Conservation (phyloP, 1,284 basidiomycete species). For the Rhodotorula sp. region DNA sequence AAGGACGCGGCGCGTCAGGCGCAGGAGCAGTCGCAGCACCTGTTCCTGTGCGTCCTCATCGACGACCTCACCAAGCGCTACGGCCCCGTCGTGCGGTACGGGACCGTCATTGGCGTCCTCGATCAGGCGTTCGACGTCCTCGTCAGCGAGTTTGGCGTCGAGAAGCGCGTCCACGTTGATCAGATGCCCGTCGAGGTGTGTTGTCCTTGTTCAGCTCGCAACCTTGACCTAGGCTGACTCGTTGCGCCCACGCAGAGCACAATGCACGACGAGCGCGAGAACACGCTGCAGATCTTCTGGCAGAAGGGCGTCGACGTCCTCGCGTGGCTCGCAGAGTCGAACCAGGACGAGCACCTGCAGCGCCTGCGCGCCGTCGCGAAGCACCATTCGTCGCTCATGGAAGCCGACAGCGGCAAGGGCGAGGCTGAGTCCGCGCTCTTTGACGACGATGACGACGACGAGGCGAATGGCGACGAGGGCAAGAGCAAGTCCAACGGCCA, state of each 20-base stretch:
- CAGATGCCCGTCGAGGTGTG: conserved; percentile 95
- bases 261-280: conserved; percentile 87
- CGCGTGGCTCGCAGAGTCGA: conserved; percentile 87
- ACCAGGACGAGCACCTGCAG: conserved; percentile 60
- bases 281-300: conserved; percentile 81
- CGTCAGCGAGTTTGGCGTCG: conserved; percentile 63
- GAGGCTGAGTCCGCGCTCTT: conserved; percentile 85
- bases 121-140: conserved; percentile 94
- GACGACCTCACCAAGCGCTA: conserved; percentile 89
- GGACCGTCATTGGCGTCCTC: conserved; percentile 87
- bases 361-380: conserved; percentile 60
- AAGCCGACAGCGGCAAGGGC: conserved; percentile 79
- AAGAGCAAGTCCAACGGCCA: background rate
- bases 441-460: conserved; percentile 74
- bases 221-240: background rate
- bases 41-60: conserved; percentile 91
- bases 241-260: conserved; percentile 64
- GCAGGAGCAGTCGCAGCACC: conserved; percentile 92
- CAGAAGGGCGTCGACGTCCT: conserved; percentile 70
- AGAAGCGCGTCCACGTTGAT: conserved; percentile 94
- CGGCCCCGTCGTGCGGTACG: conserved; percentile 89
- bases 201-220: background rate
- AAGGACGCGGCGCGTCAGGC: conserved; percentile 85
- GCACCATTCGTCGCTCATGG: conserved; percentile 86
- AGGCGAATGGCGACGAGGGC: conserved; percentile 49